Evolutionary conservation across 1,139 yeast species (phyloP), one percentile per base, ranked within the genome.

Genomic region (Pichia sp.): DNA sequence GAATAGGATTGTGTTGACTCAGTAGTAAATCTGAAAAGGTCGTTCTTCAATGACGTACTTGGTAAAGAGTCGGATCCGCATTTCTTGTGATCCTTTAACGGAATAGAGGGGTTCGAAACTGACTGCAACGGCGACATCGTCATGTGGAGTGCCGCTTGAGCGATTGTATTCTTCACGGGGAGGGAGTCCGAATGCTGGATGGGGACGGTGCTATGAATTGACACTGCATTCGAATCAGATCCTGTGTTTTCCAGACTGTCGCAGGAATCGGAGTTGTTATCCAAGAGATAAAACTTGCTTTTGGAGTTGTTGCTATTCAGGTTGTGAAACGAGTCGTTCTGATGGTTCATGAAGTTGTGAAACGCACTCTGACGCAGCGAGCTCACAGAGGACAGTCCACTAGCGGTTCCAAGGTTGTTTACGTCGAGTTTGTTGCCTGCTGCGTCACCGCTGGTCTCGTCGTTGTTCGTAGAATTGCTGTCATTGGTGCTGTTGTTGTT

Each of bases 1-100:
- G 95, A 87, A 63, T 86, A 88, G 2, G 96, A 86, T 64, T 87
- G 93, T 2, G 95, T 79, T 10, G 95, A 85, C 63, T 86, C 93
- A 21, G 83, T 80, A 4, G 95, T 89, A 63, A 85, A 86, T 59
- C 74, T 52, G 2, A 49, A 22, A 22, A 57, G 48, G 18, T 55
- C 45, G 13, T 53, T 18, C 10, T 34, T 21, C 18, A 16, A n/a
- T 5, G 37, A 34, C 9, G 37, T 18, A 34, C 18, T n/a, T n/a
- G 37, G 7, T n/a, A 18, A 18, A 6, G 18, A n/a, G 37, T 16
- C n/a, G 37, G 37, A 34, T 16, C n/a, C 28, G 9, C 28, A 6
- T 9, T 25, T 25, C 9, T 7, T n/a, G 18, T 18, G 7, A 9
- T 34, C 37, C 23, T 13, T 37, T 13, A 31, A 26, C 28, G 22